Base-by-base conservation (phyloP, 352 stramenopile species). In the Pythium plurisporium region DNA sequence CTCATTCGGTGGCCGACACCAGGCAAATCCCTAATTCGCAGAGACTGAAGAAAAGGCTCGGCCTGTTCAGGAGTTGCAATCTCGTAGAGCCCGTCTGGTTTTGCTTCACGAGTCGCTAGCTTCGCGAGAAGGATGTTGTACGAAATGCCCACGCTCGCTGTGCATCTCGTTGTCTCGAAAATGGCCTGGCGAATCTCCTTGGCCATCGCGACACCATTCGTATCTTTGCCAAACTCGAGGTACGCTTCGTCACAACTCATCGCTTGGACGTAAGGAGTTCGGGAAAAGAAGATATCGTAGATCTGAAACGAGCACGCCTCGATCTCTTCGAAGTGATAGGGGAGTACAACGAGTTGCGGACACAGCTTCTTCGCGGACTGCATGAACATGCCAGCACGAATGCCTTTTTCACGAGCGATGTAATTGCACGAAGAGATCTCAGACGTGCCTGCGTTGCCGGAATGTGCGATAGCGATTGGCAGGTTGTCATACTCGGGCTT, bases 401-500 rank as follows among this genome's bases (percentile, higher is more conserved):
- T 65, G 5, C 95, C 95, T 67, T 87, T 89, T 0, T 86, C 83
- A 15, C 96, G 77, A 14, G 96, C 94, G 41, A 96, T 60, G 65
- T 99, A 99, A 67, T 98, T 98, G 55, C 92, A 98, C 3, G 91
- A 98, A 4, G 92, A 97, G 44, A 98, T 91, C 60, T 99, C 96
- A 0, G 82, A 93, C 11, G 82, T 86, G 4, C 84, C 84, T 17
- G 73, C 75, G 33, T 80, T 87, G 3, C 62, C 63, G 27, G 80
- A 95, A 61, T 98, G 91, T 12, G 89, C 93, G 17, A 98, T 90
- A 12, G 90, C 93, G 6, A 98, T 86, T 1, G 96, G 91, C 9
- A 90, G 69, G 9, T 76, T 67, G 29, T 80, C 49, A 29, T 83
- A 70, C 30, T 92, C 74, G 1, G 92, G 88, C 48, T 79, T 87